A percentile compares a stretch with the other conserved stretches of the same genome.
Evolutionary conservation across 345 rosid genomes (phyloP).

Genomic region (Salix koriyanagi): DNA sequence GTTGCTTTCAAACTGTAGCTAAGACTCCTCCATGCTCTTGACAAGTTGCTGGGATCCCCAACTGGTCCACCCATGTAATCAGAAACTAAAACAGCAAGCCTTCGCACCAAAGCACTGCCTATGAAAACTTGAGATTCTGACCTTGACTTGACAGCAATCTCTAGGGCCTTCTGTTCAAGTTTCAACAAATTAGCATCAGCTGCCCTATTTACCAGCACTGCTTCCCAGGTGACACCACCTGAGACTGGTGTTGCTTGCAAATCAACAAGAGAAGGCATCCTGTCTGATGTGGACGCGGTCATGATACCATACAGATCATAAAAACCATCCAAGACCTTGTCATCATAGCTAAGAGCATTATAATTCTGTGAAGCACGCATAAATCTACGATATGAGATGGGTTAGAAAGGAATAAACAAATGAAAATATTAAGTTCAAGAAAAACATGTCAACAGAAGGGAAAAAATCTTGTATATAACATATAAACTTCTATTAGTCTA

Average conservation of each 20-base stretch:
- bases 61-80: constrained; percentile 94
- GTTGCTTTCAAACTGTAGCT: constrained; percentile 72
- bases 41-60: constrained; percentile 62
- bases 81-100: constrained; percentile 75
- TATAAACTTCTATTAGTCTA: not conserved
- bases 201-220: constrained; percentile 76
- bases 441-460: not conserved
- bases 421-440: constrained; percentile 19
- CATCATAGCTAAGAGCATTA: constrained; percentile 89
- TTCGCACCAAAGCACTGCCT: constrained; percentile 49
- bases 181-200: constrained; percentile 67
- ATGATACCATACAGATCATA: constrained; percentile 75
- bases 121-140: constrained; percentile 39
- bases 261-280: constrained; percentile 84
- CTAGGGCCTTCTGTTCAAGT: constrained; percentile 74
- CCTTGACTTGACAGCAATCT: constrained; percentile 57
- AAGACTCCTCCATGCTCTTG: constrained; percentile 70
- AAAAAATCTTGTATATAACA: not conserved
- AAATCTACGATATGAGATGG: constrained; percentile 56
- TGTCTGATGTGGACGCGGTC: constrained; percentile 47
- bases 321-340: constrained; percentile 94
- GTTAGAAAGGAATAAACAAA: constrained; percentile 45
- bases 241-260: constrained; percentile 70
- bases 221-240: constrained; percentile 69
- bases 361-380: constrained; percentile 73